A percentile compares a stretch with the other conserved stretches of the same genome.
Conservation (phyloP, 1,284 basidiomycete species). For the Pseudozyma tsukubaensis region DNA sequence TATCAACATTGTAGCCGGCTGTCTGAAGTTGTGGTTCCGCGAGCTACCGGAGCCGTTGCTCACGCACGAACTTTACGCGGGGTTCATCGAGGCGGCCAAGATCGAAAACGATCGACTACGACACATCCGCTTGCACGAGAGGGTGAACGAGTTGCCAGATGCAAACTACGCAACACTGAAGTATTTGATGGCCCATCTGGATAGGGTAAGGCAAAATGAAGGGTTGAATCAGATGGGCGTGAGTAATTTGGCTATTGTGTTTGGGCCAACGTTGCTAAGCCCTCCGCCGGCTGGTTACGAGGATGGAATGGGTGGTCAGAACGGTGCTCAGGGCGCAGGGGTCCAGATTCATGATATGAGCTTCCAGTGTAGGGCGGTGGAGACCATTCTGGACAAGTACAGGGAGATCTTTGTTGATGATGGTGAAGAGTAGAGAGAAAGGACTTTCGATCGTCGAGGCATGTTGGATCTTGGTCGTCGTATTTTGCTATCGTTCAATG, state of each 20-base stretch:
- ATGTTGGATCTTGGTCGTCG: too few relatives aligned
- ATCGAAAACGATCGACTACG: conserved; percentile 74
- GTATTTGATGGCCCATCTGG: conserved; percentile 91
- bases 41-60: conserved; percentile 95
- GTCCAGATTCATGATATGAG: conserved; percentile 65
- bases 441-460: neutral
- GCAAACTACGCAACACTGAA: conserved; percentile 98
- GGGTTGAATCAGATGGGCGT: conserved; percentile 89
- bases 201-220: conserved; percentile 70
- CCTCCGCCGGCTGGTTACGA: conserved; percentile 48
- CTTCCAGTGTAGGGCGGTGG: conserved; percentile 64
- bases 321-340: conserved; percentile 18
- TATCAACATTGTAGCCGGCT: conserved; percentile 94
- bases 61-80: conserved; percentile 84
- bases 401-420: conserved; percentile 65
- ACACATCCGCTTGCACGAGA: conserved; percentile 93
- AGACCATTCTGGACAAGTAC: conserved; percentile 67
- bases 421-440: conserved; percentile 34
- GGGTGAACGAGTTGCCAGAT: conserved; percentile 96
- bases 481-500: neutral
- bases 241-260: conserved; percentile 94
- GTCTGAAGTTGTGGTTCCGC: conserved; percentile 94
- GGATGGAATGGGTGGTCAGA: neutral
- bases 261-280: conserved; percentile 84
- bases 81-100: conserved; percentile 96